Conservation (phyloP, 73 alveolate genomes). For the Uronychia setigera region DNA sequence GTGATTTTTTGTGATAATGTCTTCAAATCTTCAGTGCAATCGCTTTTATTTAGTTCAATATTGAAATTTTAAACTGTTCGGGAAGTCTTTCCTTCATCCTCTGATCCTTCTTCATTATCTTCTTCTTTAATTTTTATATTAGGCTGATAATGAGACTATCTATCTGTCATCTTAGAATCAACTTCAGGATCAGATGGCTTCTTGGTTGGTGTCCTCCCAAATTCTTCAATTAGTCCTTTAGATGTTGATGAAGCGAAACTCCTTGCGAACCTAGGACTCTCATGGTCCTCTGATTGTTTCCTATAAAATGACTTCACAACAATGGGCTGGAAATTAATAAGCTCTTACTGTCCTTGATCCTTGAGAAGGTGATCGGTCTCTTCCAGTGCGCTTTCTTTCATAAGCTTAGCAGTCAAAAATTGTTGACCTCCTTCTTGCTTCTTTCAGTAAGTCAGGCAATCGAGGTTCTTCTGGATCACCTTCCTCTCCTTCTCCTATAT, state of each 20-base stretch:
- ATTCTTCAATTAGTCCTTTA: neutral
- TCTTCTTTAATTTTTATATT: neutral
- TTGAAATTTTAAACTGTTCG: neutral
- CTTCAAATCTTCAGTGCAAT: neutral
- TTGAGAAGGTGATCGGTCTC: neutral
- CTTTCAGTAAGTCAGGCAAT: too few species aligned
- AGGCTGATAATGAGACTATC: neutral
- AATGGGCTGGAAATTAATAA: neutral
- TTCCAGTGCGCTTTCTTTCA: neutral
- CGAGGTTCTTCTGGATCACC: neutral
- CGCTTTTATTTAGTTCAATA: neutral
- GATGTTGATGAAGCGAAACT: neutral
- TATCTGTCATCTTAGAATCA: neutral
- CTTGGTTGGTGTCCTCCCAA: neutral
- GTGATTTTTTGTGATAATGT: neutral
- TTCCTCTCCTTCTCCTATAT: neutral
- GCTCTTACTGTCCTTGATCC: neutral
- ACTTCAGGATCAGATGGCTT: neutral
- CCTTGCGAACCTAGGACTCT: neutral
- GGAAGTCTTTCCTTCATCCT: neutral
- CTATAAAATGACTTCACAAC: neutral
- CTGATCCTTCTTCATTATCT: neutral
- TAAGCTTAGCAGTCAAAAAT: neutral
- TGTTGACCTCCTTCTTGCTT: neutral
- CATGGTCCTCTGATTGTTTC: neutral